These are phyloP conservation scores for Diaporthe sp. DNA, from an alignment of 2,329 filamentous ascomycete species.

Conservation along the genomic window DNA sequence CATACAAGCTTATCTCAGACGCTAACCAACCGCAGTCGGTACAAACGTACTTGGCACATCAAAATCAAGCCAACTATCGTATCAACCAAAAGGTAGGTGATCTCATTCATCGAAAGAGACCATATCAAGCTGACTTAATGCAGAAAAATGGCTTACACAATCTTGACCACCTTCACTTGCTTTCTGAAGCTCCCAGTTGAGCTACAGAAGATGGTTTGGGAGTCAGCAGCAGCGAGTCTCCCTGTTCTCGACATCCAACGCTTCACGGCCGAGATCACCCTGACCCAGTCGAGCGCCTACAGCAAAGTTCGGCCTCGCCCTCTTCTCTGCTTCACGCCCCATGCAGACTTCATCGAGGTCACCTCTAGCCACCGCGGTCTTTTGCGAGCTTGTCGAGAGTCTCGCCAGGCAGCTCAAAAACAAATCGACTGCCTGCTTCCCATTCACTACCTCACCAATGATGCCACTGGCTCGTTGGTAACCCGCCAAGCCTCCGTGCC, in stretches of 20 bases:
- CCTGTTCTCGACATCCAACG: background rate
- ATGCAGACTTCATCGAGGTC: background rate
- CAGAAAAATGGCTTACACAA: background rate
- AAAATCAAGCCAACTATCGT: background rate
- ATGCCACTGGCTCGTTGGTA: background rate
- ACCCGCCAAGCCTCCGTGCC: background rate
- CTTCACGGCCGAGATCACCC: background rate
- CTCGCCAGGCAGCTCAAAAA: background rate
- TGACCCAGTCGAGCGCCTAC: background rate
- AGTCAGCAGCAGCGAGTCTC: background rate
- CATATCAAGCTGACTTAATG: background rate
- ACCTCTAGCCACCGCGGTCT: background rate
- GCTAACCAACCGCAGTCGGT: too few relatives aligned
- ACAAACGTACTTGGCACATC: background rate
- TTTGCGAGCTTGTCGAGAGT: background rate
- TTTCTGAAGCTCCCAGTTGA: background rate
- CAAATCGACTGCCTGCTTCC: background rate
- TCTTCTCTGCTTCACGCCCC: background rate
- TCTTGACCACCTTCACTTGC: background rate
- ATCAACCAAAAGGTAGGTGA: background rate
- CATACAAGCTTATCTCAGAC: background rate
- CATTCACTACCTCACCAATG: background rate
- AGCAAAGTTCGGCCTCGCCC: too few relatives aligned
- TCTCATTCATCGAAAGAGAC: fast-evolving
- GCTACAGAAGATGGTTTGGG: background rate